A percentile compares a stretch with the other conserved stretches of the same genome.
phyloP scores from a whole-genome alignment of 208 protist genomes.

The Crithidia acanthocephali region DNA sequence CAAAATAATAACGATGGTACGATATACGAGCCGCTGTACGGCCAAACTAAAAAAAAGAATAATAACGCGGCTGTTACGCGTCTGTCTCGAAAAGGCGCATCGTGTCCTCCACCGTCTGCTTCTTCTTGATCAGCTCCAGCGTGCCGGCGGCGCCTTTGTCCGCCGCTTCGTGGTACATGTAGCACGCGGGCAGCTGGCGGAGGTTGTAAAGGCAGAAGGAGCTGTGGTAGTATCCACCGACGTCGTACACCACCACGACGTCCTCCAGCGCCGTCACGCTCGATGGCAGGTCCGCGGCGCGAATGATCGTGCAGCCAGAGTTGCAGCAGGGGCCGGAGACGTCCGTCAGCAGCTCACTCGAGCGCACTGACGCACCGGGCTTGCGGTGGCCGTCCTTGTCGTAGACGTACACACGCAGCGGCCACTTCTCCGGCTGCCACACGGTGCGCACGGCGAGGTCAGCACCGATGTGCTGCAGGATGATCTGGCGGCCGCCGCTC shows the following conservation, averaged over 20 bases:
- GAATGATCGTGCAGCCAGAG: conserved; percentile 56
- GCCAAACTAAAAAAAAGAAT: background rate
- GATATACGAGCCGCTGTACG: background rate
- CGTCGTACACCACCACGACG: conserved; percentile 64
- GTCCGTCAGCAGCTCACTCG: conserved; percentile 35
- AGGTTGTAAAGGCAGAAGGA: conserved; percentile 70
- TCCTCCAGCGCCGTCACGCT: conserved; percentile 42
- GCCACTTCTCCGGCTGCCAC: conserved; percentile 74
- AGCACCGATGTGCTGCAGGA: conserved; percentile 65
- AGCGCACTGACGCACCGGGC: background rate
- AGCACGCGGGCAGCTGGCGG: conserved; percentile 57
- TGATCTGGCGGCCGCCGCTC: conserved; percentile 49
- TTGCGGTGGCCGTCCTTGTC: conserved; percentile 30
- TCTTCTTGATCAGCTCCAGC: conserved; percentile 33
- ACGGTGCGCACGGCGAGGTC: conserved; percentile 75
- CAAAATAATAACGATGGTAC: no score
- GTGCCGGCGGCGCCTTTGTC: background rate
- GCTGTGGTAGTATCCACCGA: conserved; percentile 74
- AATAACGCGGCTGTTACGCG: conserved; percentile 1
- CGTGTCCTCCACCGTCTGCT: conserved; percentile 51
- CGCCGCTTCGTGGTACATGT: conserved; percentile 40
- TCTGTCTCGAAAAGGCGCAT: conserved; percentile 44
- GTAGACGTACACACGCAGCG: conserved; percentile 60
- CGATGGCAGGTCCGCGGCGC: conserved; percentile 32
- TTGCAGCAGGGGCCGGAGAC: conserved; percentile 73